Evolutionary conservation across 169 alveolate genomes (phyloP), one percentile per base, ranked within the genome.

Genomic region (Cryptosporidium baileyi): DNA sequence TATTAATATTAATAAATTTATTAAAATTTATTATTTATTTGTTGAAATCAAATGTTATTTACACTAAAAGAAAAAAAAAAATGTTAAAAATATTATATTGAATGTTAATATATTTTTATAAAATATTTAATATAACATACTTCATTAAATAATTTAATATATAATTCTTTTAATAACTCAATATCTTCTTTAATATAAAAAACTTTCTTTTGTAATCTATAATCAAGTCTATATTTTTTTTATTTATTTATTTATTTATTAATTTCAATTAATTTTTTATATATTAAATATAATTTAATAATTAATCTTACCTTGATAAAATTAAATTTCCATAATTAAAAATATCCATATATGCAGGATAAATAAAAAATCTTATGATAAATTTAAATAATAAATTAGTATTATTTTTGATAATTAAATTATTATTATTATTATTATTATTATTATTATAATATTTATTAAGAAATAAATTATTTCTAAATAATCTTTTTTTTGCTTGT

Each of bases 281-380:
- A n/a, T n/a, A n/a, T n/a, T 60, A 8, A 26, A 60, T 60, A 13
- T 11, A 60, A 9, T 22, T 22, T 60, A 13, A 13, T 34, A n/a
- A 15, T 6, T 32, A 8, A 28, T 47, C 82, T 1, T 67, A 67
- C 82, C 82, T 67, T 26, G 65, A 67, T 15, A 67, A n/a, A 19
- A 67, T 51, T 13, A 67, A 32, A 17, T 44, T 47, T 0, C 82
- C 82, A 51, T 67, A 67, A 47, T 47, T 44, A 30, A 26, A 24
- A 28, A 67, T 28, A 51, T 67, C 82, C 28, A 47, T 19, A 67
- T 47, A 67, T 26, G 65, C 61, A 24, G 82, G 82, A 19, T 67
- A 28, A 5, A 67, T 45, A 51, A 67, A 47, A 11, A 44, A 34
- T 3, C 45, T 41, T 67, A 67, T 17, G 49, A 67, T 26, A 8